Evolutionary conservation across 1,284 basidiomycete species (phyloP), one percentile per base, ranked within the genome.

Genomic region (Microbotryum violaceum): DNA sequence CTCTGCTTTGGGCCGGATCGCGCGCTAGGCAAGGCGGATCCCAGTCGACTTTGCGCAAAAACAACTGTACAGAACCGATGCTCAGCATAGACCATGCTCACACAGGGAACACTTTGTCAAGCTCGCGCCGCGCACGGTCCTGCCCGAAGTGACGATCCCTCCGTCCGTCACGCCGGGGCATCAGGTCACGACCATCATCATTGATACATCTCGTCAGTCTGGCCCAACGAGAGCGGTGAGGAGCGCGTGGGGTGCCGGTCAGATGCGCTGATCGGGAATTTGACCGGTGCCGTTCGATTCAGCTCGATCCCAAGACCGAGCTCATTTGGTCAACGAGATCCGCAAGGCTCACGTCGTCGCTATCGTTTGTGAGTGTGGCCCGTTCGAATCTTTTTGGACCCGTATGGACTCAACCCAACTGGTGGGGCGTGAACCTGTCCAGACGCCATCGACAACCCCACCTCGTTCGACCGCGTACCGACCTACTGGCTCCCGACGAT

Each of bases 401-500:
- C 4, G 27, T 37, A 14, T 45, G 31, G 9, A 9, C 9, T 31
- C 9, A 31, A 31, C 29, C 29, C 29, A 10, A 31, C 29, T 8
- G 29, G 9, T 10, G 29, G 3, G 29, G 1, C 29, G 4, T 29
- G 29, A 8, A 31, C 29, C 9, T 31, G 9, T 10, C 7, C 31
- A 68, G 67, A 98, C 75, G 87, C 91, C 37, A 92, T 97, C 72
- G 91, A 94, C 77, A 91, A 93, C 71, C 87, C 93, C 21, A 87
- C 88, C 70, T 93, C 91, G 20, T 97, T 98, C 76, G 91, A 97
- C 77, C 86, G 94, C 61, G 92, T 98, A 76, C 90, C 92, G 33
- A 87, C 92, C n/a, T 97, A 91, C 76, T 98, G 94, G 94, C 80
- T 98, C 58, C 94, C 94, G n/a, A 86, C 91, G 72, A 96, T 98